Conservation (phyloP, 306 rosid species). For the Clitoria ternatea region DNA sequence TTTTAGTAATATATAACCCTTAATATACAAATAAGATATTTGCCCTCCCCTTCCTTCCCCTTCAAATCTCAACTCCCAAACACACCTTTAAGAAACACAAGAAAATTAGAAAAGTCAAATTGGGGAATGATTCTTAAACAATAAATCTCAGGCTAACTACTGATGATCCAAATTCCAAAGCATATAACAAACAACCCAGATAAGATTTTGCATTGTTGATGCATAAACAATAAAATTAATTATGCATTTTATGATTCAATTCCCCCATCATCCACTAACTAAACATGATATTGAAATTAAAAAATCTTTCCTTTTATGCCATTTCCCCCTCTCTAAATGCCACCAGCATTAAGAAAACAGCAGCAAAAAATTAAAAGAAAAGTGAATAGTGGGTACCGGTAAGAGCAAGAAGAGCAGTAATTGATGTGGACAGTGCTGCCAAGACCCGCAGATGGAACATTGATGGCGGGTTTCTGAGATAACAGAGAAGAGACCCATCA, state of each 20-base stretch:
- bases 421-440: conserved; percentile 60
- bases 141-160: background rate
- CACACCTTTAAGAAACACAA: background rate
- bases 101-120: background rate
- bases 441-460: conserved; percentile 41
- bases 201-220: background rate
- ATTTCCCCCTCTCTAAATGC: background rate
- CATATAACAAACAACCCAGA: background rate
- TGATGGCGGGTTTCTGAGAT: conserved; percentile 37
- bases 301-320: background rate
- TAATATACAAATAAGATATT: no score
- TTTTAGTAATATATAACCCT: no score
- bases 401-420: conserved; percentile 76
- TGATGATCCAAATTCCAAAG: conserved; percentile 2
- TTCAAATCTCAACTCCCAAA: background rate
- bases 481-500: background rate
- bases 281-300: background rate
- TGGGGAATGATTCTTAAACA: background rate
- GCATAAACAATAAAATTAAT: background rate
- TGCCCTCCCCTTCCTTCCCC: background rate
- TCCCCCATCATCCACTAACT: background rate
- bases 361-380: background rate
- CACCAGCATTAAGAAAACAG: background rate
- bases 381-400: conserved; percentile 29
- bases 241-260: background rate